Base-by-base conservation (phyloP, 306 rosid genomes). In the Prosopis cineraria region DNA sequence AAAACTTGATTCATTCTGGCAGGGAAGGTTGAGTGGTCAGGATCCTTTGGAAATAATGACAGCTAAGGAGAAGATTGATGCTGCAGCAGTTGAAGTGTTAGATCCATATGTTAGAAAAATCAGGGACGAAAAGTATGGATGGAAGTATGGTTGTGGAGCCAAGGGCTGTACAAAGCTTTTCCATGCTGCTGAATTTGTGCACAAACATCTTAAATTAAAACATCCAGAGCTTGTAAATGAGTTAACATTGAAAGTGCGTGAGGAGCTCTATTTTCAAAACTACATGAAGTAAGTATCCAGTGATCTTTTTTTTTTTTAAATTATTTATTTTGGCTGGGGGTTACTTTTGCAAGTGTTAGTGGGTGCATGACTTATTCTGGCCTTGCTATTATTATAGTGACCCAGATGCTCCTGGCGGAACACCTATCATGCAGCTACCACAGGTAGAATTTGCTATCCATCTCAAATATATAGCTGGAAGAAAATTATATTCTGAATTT, bases 81-180 rank as follows among this genome's bases (percentile, higher is more conserved):
- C 98, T 37, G 89, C 96, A 75, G 97, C 99, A 70, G 83, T 48
- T 75, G 97, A 91, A 84, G 87, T 81, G 68, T 82, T 95, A 77
- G 99, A 88, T 86, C 99, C 99, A 40, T 85, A 70, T 76, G 94
- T 95, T 40, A 84, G 99, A 63, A 95, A 95, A 86, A 95, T 95
- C 58, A 91, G 99, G 87, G 99, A 95, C 90, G 99, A 95, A 75
- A 95, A 93, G 80, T 95, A 93, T 85, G 99, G 99, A 78, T 95
- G 99, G 99, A 95, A 95, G 81, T 95, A 93, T 91, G 99, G 99
- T 39, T 95, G 99, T 84, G 99, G 99, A 85, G 99, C 99, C 40
- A 95, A 91, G 89, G 98, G 99, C 55, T 95, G 99, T 90, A 95
- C 99, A 24, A 95, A 95, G 91, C 97, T 95, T 63, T 95, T 95